Evolutionary conservation across 2,329 filamentous ascomycete species (phyloP).

Genomic region (Chrysosporium queenslandicum): DNA sequence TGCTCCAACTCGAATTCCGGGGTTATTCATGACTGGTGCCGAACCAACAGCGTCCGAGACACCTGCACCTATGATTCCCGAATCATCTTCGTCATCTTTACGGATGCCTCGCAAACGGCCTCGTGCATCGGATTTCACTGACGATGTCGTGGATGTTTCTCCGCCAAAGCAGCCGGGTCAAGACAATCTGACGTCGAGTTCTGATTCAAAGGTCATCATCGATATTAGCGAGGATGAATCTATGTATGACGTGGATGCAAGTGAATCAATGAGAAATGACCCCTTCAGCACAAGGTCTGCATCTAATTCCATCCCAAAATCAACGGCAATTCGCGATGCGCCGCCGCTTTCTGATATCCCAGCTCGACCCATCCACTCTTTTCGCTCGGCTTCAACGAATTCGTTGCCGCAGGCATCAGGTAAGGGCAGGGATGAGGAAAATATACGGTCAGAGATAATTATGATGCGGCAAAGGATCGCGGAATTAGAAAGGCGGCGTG

Average conservation of each 20-base stretch:
- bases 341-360: slow-evolving; percentile 37
- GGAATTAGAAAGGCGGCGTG: slow-evolving; percentile 38
- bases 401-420: slow-evolving; percentile 31
- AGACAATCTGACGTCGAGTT: slow-evolving; percentile 30
- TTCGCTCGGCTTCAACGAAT: slow-evolving; percentile 33
- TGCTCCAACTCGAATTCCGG: slow-evolving; percentile 39
- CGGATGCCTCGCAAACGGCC: slow-evolving; percentile 45
- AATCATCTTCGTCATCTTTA: slow-evolving; percentile 15
- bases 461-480: slow-evolving; percentile 42
- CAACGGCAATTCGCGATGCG: slow-evolving; percentile 21
- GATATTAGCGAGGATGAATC: slow-evolving; percentile 68
- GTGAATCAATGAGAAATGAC: not conserved
- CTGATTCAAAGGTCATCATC: slow-evolving; percentile 61
- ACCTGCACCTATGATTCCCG: not conserved
- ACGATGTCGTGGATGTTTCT: slow-evolving; percentile 41
- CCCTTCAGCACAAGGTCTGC: not conserved
- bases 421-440: slow-evolving; percentile 32
- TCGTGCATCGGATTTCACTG: slow-evolving; percentile 57
- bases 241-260: slow-evolving; percentile 17
- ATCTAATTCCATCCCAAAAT: not conserved
- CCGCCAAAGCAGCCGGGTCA: slow-evolving; percentile 56
- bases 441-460: slow-evolving; percentile 41
- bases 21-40: slow-evolving; percentile 41
- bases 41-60: not conserved
- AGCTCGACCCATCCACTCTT: slow-evolving; percentile 33